A percentile compares a stretch with the other conserved stretches of the same genome.
phyloP scores from a whole-genome alignment of 2,329 filamentous ascomycete genomes.

The Colletotrichum noveboracense region DNA sequence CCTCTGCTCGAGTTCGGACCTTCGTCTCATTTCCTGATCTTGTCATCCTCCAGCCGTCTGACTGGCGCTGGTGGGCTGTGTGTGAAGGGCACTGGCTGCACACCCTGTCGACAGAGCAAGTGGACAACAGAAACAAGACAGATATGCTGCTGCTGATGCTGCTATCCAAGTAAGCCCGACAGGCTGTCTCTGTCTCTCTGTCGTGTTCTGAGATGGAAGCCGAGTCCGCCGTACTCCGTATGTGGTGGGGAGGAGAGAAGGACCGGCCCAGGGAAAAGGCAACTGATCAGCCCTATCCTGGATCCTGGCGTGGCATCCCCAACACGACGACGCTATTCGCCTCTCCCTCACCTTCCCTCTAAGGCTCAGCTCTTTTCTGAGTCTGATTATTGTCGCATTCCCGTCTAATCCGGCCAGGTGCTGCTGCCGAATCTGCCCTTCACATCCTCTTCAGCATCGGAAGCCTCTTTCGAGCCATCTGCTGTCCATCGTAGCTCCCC shows the following conservation, averaged over 20 bases:
- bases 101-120: not conserved
- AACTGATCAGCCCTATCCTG: conserved; percentile 20
- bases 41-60: not conserved
- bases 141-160: not conserved
- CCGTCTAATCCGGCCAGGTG: not conserved
- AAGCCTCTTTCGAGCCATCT: not conserved
- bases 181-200: not conserved
- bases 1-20: not conserved
- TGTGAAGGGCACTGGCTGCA: not conserved
- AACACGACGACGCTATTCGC: conserved; percentile 2
- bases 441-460: not conserved
- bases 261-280: not conserved
- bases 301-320: conserved; percentile 12
- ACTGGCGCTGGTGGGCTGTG: not conserved
- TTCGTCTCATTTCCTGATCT: not conserved
- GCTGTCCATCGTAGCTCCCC: not conserved
- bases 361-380: not conserved
- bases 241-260: not conserved
- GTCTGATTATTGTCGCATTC: not conserved
- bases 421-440: not conserved
- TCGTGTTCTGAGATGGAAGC: not conserved
- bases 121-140: not conserved
- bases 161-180: not conserved
- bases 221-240: not conserved
- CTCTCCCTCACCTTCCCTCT: conserved; percentile 1